These are phyloP conservation scores for Picea glauca DNA, from an alignment of 75 land plant species.

Conservation along the genomic window DNA sequence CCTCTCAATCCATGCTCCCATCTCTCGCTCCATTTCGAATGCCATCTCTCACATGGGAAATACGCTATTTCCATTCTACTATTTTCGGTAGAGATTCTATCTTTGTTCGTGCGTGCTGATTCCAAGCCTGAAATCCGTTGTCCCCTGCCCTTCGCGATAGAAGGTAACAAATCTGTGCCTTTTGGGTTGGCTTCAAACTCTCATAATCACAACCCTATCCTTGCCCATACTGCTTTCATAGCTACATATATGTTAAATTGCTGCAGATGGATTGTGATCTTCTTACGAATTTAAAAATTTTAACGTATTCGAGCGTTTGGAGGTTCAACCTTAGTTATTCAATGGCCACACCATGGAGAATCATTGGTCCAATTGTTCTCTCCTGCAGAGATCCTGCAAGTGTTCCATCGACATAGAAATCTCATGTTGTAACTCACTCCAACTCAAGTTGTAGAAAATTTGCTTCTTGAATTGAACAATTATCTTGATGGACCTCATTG, in stretches of 20 bases:
- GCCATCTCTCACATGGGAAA: no score
- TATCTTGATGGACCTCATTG: background rate
- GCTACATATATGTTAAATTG: background rate
- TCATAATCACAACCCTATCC: no score
- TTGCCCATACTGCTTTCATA: no score
- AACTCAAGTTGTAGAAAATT: background rate
- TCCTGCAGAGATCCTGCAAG: background rate
- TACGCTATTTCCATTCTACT: no score
- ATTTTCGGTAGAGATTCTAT: no score
- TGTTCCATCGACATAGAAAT: background rate
- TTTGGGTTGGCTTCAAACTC: no score
- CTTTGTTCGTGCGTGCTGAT: no score
- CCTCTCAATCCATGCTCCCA: no score
- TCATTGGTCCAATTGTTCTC: background rate
- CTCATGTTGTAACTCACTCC: conserved; percentile 1
- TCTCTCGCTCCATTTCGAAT: no score
- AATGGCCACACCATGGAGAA: background rate
- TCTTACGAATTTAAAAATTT: background rate
- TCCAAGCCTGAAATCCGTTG: no score
- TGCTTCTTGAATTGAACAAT: background rate
- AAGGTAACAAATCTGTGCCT: no score
- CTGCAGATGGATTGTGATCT: background rate
- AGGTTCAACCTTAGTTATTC: background rate
- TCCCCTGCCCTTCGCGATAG: no score
- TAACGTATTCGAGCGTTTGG: background rate